Conservation (phyloP, 2,329 filamentous ascomycete species). For the Fusarium acutatum region DNA sequence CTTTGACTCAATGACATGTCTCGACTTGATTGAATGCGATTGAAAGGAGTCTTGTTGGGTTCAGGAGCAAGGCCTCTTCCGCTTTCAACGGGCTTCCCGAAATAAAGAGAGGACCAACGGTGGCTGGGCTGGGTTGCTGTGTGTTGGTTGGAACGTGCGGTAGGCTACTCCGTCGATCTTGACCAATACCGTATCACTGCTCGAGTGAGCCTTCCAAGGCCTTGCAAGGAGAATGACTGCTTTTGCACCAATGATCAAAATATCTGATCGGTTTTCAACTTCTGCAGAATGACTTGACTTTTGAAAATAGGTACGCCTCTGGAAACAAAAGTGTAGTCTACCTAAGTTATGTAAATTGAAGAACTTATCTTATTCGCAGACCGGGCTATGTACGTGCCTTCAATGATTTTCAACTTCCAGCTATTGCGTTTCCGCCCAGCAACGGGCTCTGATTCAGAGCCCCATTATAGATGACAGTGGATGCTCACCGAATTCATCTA, state of each 20-base stretch:
- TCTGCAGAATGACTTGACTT: neutral
- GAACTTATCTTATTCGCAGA: neutral
- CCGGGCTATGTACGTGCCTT: neutral
- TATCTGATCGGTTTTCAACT: neutral
- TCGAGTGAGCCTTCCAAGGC: neutral
- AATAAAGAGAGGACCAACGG: neutral
- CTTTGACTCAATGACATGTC: neutral
- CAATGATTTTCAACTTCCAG: neutral
- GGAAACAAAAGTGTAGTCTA: neutral
- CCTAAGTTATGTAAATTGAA: neutral
- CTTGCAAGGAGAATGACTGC: neutral
- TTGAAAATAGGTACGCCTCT: neutral
- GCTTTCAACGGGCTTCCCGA: conserved; percentile 10
- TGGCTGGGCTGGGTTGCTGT: neutral
- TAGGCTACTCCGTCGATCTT: neutral
- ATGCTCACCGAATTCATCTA: conserved; percentile 21
- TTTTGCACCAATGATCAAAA: neutral
- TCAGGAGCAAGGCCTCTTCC: neutral
- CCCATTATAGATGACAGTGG: conserved; percentile 24
- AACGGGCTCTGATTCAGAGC: neutral
- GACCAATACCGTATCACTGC: neutral
- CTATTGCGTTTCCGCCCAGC: neutral
- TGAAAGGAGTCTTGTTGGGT: neutral
- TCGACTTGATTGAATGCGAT: neutral
- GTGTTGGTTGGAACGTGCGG: neutral